A percentile compares a stretch with the other conserved stretches of the same genome.
These are phyloP conservation scores for Pseudopediastrum boryanum DNA, from an alignment of 139 green algal genomes.

Conservation along the genomic window DNA sequence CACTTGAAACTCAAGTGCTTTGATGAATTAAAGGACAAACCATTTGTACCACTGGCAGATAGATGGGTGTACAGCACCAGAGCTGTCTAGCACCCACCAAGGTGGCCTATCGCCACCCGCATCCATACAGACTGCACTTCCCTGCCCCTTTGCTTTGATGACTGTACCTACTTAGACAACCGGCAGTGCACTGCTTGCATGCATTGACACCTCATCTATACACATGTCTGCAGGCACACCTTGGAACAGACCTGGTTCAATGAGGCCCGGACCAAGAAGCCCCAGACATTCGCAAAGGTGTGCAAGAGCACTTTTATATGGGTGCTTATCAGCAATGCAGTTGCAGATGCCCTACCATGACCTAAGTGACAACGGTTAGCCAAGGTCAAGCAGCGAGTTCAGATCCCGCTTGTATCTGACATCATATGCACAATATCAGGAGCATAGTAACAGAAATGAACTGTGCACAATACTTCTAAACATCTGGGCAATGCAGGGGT, in stretches of 20 bases:
- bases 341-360: too few species aligned
- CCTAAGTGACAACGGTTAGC: too few species aligned
- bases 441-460: background rate
- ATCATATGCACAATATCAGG: background rate
- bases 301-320: background rate
- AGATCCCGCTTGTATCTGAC: background rate
- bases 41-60: background rate
- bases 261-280: constrained; percentile 54
- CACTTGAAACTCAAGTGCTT: background rate
- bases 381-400: background rate
- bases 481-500: background rate
- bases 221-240: constrained; percentile 12
- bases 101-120: background rate
- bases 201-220: background rate
- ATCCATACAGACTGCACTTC: background rate
- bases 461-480: background rate
- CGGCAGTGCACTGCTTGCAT: background rate
- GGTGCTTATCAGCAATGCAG: background rate
- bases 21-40: background rate
- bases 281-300: constrained; percentile 57
- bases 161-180: too few species aligned
- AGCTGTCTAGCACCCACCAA: background rate
- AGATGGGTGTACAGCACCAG: too few species aligned
- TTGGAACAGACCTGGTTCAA: constrained; percentile 63
- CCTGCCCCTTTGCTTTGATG: too few species aligned